These are phyloP conservation scores for Quercus phellos DNA, from an alignment of 331 rosid species.

Conservation along the genomic window DNA sequence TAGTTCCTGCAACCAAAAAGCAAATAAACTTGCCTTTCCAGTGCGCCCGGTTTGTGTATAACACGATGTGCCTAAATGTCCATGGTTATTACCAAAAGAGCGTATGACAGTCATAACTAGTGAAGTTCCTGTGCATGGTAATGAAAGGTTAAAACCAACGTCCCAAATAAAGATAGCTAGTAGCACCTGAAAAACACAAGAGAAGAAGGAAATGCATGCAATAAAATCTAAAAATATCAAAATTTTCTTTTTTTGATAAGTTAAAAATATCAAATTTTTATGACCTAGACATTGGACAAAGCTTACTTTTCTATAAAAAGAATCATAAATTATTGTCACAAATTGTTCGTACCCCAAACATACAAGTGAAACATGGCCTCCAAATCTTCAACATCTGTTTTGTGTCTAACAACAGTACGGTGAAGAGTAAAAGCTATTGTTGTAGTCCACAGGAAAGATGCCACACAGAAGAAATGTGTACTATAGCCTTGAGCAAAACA, in stretches of 20 bases:
- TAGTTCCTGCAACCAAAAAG: conserved; percentile 9
- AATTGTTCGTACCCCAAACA: conserved; percentile 84
- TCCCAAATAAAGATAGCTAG: conserved; percentile 9
- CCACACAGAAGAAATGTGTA: conserved; percentile 93
- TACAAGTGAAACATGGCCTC: conserved; percentile 96
- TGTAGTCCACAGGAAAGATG: conserved; percentile 98
- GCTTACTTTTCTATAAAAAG: conserved; percentile 1
- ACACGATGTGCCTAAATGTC: conserved; percentile 78
- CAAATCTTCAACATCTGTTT: conserved; percentile 94
- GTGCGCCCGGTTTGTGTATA: conserved; percentile 73
- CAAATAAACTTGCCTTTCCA: conserved; percentile 67
- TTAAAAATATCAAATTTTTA: conserved; percentile 12
- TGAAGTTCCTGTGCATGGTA: conserved; percentile 60
- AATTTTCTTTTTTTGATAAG: no score
- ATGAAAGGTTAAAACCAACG: conserved; percentile 19
- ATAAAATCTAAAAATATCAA: conserved; percentile 1
- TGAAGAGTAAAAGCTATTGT: conserved; percentile 95
- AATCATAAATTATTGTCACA: not conserved
- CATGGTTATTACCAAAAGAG: conserved; percentile 84
- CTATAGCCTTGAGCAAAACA: conserved; percentile 87
- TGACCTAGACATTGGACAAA: conserved; percentile 5
- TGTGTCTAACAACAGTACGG: conserved; percentile 91
- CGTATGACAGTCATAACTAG: conserved; percentile 79
- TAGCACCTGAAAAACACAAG: not conserved
- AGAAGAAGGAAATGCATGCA: not conserved